Percentiles rank a stretch among this genome's conserved stretches.
phyloP scores from a whole-genome alignment of 495 filamentous ascomycete genomes.

The Penicillium bovifimosum region DNA sequence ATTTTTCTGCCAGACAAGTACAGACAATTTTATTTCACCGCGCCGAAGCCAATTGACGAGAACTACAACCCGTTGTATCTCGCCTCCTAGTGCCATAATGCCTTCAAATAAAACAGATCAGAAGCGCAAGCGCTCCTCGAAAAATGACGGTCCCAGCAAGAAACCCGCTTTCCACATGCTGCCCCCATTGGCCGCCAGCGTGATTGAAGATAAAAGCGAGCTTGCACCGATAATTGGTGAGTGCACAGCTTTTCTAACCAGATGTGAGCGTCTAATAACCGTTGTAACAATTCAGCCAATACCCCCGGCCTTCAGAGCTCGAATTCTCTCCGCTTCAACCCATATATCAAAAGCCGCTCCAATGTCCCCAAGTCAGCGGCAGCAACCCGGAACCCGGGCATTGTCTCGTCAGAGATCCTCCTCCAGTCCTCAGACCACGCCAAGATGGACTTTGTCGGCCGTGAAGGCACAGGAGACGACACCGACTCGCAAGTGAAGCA shows the following conservation, averaged over 20 bases:
- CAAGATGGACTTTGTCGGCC: conserved; percentile 74
- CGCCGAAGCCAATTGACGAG: conserved; percentile 10
- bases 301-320: conserved; percentile 61
- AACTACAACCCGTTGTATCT: conserved; percentile 1
- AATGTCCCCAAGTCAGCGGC: conserved; percentile 29
- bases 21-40: conserved; percentile 25
- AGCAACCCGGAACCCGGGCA: conserved; percentile 38
- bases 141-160: conserved; percentile 55
- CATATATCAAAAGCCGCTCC: conserved; percentile 54
- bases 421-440: conserved; percentile 72
- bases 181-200: conserved; percentile 48
- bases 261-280: conserved; percentile 6
- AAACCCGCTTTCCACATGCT: conserved; percentile 50
- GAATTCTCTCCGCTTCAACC: conserved; percentile 50
- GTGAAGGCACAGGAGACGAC: conserved; percentile 59
- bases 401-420: conserved; percentile 58
- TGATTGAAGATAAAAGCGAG: conserved; percentile 51
- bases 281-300: conserved; percentile 45
- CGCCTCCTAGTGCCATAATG: conserved; percentile 34
- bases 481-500: conserved; percentile 67
- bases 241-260: neutral
- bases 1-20: conserved; percentile 26
- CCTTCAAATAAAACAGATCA: conserved; percentile 51
- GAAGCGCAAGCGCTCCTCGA: conserved; percentile 67
- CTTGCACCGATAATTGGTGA: conserved; percentile 57